These are phyloP conservation scores for Candida sanyaensis DNA, from an alignment of 1,139 yeast species.

Conservation along the genomic window DNA sequence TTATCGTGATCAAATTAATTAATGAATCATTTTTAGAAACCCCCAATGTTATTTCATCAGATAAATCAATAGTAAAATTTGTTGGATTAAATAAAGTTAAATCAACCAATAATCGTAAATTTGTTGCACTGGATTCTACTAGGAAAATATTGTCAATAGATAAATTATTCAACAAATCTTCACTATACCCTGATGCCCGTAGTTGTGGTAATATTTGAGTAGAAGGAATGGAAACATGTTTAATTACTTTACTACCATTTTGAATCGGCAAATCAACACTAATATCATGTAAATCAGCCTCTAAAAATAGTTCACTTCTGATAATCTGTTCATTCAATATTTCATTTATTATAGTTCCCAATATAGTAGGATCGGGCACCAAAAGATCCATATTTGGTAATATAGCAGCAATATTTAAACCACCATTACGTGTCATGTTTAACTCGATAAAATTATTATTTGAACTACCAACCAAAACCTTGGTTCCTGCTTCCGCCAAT, in stretches of 20 bases:
- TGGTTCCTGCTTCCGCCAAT: constrained; percentile 6
- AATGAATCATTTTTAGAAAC: constrained; percentile 19
- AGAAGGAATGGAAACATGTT: constrained; percentile 17
- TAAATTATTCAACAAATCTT: constrained; percentile 16
- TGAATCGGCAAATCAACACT: constrained; percentile 23
- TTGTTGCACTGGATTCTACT: constrained; percentile 22
- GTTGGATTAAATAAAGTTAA: constrained; percentile 42
- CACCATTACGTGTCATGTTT: constrained; percentile 6
- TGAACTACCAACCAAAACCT: constrained; percentile 15
- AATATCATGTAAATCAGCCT: constrained; percentile 18
- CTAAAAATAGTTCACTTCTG: constrained; percentile 1
- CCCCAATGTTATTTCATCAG: constrained; percentile 21
- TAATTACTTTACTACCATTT: constrained; percentile 17
- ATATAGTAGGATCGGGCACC: background rate
- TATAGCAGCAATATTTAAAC: constrained; percentile 1
- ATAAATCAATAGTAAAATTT: constrained; percentile 23
- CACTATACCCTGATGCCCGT: background rate
- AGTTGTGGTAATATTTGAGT: constrained; percentile 1
- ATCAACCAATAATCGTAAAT: constrained; percentile 26
- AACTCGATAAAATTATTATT: constrained; percentile 16
- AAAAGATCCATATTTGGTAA: constrained; percentile 3
- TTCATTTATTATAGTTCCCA: background rate
- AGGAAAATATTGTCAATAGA: constrained; percentile 25
- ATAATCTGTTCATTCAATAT: background rate
- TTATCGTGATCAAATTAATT: constrained; percentile 18